Evolutionary conservation across 2,329 filamentous ascomycete genomes (phyloP), one percentile per base, ranked within the genome.

Genomic region (Sclerotinia borealis): DNA sequence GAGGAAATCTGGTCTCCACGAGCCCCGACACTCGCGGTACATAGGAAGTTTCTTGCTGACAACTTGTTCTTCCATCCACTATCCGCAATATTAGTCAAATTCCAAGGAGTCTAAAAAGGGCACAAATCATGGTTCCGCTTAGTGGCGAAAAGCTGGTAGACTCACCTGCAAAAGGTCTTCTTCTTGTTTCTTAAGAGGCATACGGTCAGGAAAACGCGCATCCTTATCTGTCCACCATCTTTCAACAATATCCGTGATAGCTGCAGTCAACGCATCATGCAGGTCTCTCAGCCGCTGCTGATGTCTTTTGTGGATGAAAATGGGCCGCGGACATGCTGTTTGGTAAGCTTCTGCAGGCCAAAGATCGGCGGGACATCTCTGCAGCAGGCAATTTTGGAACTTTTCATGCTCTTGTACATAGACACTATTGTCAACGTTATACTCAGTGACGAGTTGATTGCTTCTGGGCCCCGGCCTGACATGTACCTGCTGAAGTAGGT

Each of bases 231-330:
- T 43, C 37, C 52, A 56, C 52, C 52, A 56, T 17, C 52, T 56
- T n/a, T 56, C 52, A 1, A 56, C 37, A 43, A 56, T 56, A 43
- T 56, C 36, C 52, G 52, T 56, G 17, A 56, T 43, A 22, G 52
- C 25, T 22, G n/a, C 8, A 8, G 17, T 22, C 10, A 56, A 55
- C 4, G 52, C 36, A 11, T 29, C 22, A 55, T 41, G 52, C 15
- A 55, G n/a, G 27, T 29, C 15, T 41, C 41, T 9, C 7, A 55
- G 31, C 8, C 29, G 52, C n/a, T 29, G 25, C 17, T 41, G 36
- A 19, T 55, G 52, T 34, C 17, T 29, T 1, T 55, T 29, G 9
- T 19, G 0, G 15, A 55, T 41, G 4, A 55, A 15, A 55, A 55
- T 55, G 11, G 52, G 52, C 15, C 52, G 36, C 8, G 52, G 52